Evolutionary conservation across 441 rosid species (phyloP).

Genomic region (Aquilaria agallochum): DNA sequence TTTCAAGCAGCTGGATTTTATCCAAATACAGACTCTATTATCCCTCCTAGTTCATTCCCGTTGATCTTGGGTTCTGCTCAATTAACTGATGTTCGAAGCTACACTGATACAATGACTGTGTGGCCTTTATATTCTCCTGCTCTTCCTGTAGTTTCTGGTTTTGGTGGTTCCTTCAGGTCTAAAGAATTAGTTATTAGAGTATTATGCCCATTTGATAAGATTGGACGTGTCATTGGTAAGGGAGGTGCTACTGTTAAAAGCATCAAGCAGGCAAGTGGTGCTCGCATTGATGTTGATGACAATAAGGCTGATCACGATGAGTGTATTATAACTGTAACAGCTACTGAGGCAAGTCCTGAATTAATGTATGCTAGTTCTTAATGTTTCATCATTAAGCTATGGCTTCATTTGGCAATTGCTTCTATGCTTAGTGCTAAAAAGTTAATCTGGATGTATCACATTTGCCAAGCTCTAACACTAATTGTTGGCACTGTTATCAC

Average conservation of each 20-base stretch:
- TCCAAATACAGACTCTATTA: slow-evolving; percentile 53
- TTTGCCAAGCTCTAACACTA: no score
- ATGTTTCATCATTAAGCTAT: no score
- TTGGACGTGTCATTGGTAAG: slow-evolving; percentile 97
- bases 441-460: no score
- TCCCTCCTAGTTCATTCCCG: slow-evolving; percentile 62
- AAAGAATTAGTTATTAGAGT: slow-evolving; percentile 70
- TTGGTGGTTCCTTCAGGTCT: slow-evolving; percentile 46
- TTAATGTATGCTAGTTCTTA: no score
- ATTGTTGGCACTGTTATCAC: no score
- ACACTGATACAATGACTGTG: slow-evolving; percentile 54
- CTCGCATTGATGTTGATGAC: slow-evolving; percentile 86
- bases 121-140: slow-evolving; percentile 76
- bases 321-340: slow-evolving; percentile 63
- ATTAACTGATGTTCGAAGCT: slow-evolving; percentile 65
- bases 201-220: slow-evolving; percentile 73
- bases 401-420: no score
- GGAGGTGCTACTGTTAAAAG: slow-evolving; percentile 88
- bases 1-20: slow-evolving; percentile 72
- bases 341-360: slow-evolving; percentile 51
- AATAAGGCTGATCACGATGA: slow-evolving; percentile 57
- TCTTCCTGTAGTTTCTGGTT: slow-evolving; percentile 62
- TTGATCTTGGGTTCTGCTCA: slow-evolving; percentile 58
- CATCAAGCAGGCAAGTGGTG: slow-evolving; percentile 90
- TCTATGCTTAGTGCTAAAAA: no score